These are phyloP conservation scores for Ajuga chamaepitys DNA, from an alignment of 257 asterid species.

Conservation along the genomic window DNA sequence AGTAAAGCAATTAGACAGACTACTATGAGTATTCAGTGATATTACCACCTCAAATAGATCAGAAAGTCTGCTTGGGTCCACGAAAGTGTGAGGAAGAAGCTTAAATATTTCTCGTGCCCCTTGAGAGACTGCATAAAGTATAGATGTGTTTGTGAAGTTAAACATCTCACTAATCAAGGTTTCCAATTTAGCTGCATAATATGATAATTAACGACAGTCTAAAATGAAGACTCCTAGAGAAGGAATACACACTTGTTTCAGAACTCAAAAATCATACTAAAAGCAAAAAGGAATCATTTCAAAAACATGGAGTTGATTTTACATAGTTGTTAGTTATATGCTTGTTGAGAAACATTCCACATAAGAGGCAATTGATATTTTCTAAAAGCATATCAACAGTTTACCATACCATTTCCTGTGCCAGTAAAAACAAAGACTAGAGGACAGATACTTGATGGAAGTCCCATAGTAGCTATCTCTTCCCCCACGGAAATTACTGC, in stretches of 20 bases:
- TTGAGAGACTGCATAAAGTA: constrained; percentile 54
- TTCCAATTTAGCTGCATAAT: neutral
- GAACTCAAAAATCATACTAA: neutral
- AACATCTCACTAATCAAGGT: neutral
- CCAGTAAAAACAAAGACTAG: constrained; percentile 89
- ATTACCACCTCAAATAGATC: constrained; percentile 59
- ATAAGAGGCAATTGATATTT: neutral
- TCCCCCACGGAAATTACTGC: constrained; percentile 93
- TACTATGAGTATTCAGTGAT: neutral
- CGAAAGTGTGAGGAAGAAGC: constrained; percentile 87
- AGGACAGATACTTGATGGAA: constrained; percentile 80
- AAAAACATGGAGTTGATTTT: neutral
- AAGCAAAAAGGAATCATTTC: neutral
- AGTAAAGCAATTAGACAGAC: neutral
- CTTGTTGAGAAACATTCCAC: too few relatives aligned
- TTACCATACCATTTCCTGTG: constrained; percentile 72
- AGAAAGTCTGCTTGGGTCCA: constrained; percentile 68
- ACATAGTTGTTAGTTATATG: neutral
- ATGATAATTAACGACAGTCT: neutral
- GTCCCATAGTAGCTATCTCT: constrained; percentile 91
- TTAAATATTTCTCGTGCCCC: constrained; percentile 92
- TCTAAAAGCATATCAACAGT: neutral
- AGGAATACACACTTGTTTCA: neutral
- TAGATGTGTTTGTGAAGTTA: neutral
- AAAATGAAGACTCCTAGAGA: neutral